These are phyloP conservation scores for Peniophora sp. DNA, from an alignment of 1,284 basidiomycete species.

Conservation along the genomic window DNA sequence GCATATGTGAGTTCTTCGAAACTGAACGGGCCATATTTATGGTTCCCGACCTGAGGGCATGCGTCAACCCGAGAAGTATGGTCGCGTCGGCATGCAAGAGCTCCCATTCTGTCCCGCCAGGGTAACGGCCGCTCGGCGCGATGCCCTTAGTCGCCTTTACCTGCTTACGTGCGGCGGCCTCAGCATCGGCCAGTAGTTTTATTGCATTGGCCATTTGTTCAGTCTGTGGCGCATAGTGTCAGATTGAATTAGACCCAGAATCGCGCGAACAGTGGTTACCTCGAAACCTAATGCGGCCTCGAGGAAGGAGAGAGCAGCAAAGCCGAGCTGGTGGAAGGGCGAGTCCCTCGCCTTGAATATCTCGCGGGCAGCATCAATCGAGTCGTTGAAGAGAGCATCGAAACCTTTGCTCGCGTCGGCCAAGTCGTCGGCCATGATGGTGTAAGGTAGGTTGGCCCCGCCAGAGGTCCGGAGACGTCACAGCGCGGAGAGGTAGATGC, in stretches of 20 bases:
- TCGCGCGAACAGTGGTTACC: constrained; percentile 23
- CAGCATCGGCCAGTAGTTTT: constrained; percentile 43
- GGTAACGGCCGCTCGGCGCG: constrained; percentile 36
- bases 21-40: neutral
- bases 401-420: constrained; percentile 52
- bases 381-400: constrained; percentile 60
- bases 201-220: constrained; percentile 51
- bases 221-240: constrained; percentile 22
- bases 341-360: constrained; percentile 44
- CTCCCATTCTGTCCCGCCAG: constrained; percentile 64
- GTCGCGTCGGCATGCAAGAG: constrained; percentile 64
- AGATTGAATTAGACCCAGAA: neutral
- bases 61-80: constrained; percentile 59
- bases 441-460: neutral
- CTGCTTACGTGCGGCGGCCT: constrained; percentile 52
- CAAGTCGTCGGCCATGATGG: constrained; percentile 30
- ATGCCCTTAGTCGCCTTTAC: constrained; percentile 35
- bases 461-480: too few species aligned
- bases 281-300: constrained; percentile 79
- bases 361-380: constrained; percentile 43
- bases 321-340: constrained; percentile 63
- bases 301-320: constrained; percentile 66
- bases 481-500: too few species aligned
- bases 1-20: neutral
- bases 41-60: constrained; percentile 51